Evolutionary conservation across 2,329 filamentous ascomycete species (phyloP).

Genomic region (Aspergillus sp.): DNA sequence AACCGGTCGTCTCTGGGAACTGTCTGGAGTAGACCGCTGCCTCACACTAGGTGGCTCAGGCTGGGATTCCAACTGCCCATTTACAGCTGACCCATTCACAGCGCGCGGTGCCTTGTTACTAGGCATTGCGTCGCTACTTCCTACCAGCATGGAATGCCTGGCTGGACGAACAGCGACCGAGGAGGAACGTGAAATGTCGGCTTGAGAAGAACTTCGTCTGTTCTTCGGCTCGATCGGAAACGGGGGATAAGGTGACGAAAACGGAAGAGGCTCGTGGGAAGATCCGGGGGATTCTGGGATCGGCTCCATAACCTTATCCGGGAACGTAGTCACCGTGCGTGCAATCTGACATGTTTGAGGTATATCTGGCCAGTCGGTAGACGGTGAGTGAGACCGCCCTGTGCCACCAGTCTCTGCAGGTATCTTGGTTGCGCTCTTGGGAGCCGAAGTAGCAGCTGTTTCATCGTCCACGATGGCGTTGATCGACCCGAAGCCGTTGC

Average conservation of each 20-base stretch:
- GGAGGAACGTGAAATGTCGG: slow-evolving; percentile 8
- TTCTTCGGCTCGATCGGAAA: slow-evolving; percentile 8
- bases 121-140: slow-evolving; percentile 18
- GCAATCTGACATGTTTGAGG: slow-evolving; percentile 22
- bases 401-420: background rate
- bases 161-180: slow-evolving; percentile 15
- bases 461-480: slow-evolving; percentile 45
- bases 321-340: slow-evolving; percentile 26
- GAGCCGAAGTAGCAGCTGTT: background rate
- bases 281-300: slow-evolving; percentile 22
- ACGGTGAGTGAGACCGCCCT: no score
- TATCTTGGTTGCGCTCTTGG: background rate
- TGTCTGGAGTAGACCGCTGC: slow-evolving; percentile 6
- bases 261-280: slow-evolving; percentile 16
- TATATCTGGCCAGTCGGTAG: slow-evolving; percentile 6
- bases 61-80: slow-evolving; percentile 5
- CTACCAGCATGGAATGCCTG: slow-evolving; percentile 23
- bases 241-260: slow-evolving; percentile 23
- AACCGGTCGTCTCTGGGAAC: slow-evolving; percentile 21
- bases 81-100: background rate
- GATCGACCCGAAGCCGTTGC: slow-evolving; percentile 52
- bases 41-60: slow-evolving; percentile 10
- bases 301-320: slow-evolving; percentile 15
- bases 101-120: slow-evolving; percentile 11
- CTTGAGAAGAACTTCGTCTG: background rate